These are phyloP conservation scores for Daldinia caldariorum DNA, from an alignment of 495 filamentous ascomycete genomes.

Conservation along the genomic window DNA sequence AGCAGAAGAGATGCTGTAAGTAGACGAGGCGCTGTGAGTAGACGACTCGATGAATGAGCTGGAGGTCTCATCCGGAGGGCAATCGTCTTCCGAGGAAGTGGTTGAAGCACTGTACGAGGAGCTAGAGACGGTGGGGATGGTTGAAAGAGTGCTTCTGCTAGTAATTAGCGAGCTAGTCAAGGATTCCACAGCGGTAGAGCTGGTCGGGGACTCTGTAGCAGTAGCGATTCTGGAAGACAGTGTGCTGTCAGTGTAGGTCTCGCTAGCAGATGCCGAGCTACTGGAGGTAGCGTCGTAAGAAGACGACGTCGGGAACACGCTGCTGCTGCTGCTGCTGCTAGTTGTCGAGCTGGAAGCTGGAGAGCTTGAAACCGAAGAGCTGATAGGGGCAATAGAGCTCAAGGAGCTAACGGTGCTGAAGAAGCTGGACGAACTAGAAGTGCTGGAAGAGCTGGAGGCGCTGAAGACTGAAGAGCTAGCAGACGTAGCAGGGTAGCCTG, in stretches of 20 bases:
- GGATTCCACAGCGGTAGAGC: conserved; percentile 22
- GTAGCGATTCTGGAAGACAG: conserved; percentile 26
- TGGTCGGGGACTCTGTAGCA: conserved; percentile 22
- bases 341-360: conserved; percentile 7
- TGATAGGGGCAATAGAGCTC: neutral
- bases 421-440: neutral
- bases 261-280: neutral
- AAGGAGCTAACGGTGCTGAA: neutral
- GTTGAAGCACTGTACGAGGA: conserved; percentile 29
- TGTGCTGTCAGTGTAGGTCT: conserved; percentile 22
- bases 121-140: conserved; percentile 29
- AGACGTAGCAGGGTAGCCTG: conserved; percentile 1
- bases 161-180: conserved; percentile 26
- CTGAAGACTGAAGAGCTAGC: conserved; percentile 5
- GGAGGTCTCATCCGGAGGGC: conserved; percentile 21
- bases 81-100: conserved; percentile 34
- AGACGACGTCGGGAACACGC: conserved; percentile 14
- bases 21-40: conserved; percentile 28
- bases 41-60: conserved; percentile 32
- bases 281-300: conserved; percentile 19
- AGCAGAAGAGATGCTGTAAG: conserved; percentile 30
- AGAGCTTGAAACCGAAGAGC: neutral
- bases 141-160: conserved; percentile 33
- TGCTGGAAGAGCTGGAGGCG: neutral
- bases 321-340: conserved; percentile 2